These are phyloP conservation scores for Lactarius deliciosus DNA, from an alignment of 768 basidiomycete genomes.

Conservation along the genomic window DNA sequence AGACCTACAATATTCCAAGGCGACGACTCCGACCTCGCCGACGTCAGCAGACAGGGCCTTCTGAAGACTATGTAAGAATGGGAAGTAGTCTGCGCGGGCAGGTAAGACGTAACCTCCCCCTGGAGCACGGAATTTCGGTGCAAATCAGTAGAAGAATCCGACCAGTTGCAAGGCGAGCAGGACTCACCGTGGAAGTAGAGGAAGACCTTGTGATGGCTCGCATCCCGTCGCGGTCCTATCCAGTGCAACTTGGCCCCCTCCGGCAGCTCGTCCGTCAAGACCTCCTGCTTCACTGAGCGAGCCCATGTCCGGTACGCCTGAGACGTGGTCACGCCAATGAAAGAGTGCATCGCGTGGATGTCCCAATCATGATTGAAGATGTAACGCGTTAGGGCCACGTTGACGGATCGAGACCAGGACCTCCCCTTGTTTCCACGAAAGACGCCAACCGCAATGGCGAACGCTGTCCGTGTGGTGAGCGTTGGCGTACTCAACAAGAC, in stretches of 20 bases:
- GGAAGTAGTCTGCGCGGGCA: background rate
- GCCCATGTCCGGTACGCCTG: constrained; percentile 7
- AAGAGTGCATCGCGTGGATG: background rate
- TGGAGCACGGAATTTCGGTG: background rate
- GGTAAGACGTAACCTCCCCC: constrained; percentile 9
- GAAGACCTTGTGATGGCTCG: constrained; percentile 4
- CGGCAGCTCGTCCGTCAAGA: constrained; percentile 2
- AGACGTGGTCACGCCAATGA: constrained; percentile 7
- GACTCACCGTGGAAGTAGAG: constrained; percentile 14
- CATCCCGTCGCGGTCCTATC: constrained; percentile 17
- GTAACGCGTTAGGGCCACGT: constrained; percentile 6
- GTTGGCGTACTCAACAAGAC: background rate
- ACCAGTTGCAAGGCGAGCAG: no score
- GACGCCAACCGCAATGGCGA: constrained; percentile 16
- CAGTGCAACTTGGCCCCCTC: constrained; percentile 19
- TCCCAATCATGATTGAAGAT: constrained; percentile 4
- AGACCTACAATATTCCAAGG: constrained; percentile 16
- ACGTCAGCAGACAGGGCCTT: background rate
- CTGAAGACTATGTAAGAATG: constrained; percentile 5
- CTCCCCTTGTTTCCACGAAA: constrained; percentile 13
- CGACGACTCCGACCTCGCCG: constrained; percentile 7
- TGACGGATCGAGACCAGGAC: constrained; percentile 12
- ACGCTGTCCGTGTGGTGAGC: constrained; percentile 1
- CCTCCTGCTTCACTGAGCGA: background rate
- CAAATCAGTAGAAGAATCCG: background rate